Evolutionary conservation across 2,329 filamentous ascomycete species (phyloP), one percentile per base, ranked within the genome.

Genomic region (Botrytis hyacinthi): DNA sequence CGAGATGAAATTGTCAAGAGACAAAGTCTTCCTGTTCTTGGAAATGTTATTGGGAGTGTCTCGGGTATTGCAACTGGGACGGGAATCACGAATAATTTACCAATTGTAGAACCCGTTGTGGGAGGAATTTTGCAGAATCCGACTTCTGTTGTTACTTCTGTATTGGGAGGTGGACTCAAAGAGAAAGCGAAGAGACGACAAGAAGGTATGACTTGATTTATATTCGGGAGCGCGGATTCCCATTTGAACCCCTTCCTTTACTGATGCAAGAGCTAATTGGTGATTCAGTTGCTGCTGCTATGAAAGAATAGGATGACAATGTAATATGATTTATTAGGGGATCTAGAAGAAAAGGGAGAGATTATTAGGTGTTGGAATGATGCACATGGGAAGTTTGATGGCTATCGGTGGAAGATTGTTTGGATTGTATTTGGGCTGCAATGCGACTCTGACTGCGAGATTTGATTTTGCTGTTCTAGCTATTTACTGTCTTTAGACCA

Each of bases 221-320:
- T 20, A 20, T 9, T 22, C 18, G 37, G 20, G 16, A 20, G 16
- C 4, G 1, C 5, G 9, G 1, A 20, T 44, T 4, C 2, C 37
- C 12, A 44, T 9, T 20, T 12, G 7, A 7, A 3, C 3, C 3
- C 1, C 18, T 4, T 12, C 7, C 3, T 44, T 5, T 37, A 10
- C 26, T 22, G 8, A 63, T 63, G 4, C 9, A 5, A 10, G 9
- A 44, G 61, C 61, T 65, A 20, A 65, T 18, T 29, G 29, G 40
- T 14, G 16, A 32, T 65, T 22, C 20, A 65, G 40, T 18, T 16
- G n/a, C 40, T 46, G 40, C n/a, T 42, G 26, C 35, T 44, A 32
- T 32, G n/a, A 42, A 32, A 20, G 10, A 9, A 44, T 29, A 69
- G 44, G 29, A 51, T 20, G 46, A 18, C 3, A 20, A 37, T 8